phyloP scores from a whole-genome alignment of 495 filamentous ascomycete species.

The Neurospora sublineolata region DNA sequence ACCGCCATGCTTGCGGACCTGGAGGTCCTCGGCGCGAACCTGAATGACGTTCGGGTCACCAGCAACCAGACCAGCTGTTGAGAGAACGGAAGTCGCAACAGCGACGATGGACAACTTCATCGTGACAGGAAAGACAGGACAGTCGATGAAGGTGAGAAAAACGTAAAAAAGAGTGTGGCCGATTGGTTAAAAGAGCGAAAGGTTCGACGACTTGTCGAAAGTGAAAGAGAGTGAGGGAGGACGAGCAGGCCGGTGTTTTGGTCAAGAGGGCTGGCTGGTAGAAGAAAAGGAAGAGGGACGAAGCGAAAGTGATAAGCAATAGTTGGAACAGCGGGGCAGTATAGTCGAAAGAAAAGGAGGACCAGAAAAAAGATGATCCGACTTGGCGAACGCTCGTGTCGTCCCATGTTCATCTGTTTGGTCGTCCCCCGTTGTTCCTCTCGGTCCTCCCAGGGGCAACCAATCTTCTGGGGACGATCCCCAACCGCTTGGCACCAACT shows the following conservation, averaged over 20 bases:
- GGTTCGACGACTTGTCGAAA: background rate
- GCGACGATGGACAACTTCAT: slow-evolving; percentile 18
- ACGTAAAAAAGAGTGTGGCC: background rate
- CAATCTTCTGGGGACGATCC: background rate
- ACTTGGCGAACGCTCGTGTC: background rate
- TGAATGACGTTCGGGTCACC: slow-evolving; percentile 12
- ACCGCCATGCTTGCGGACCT: slow-evolving; percentile 25
- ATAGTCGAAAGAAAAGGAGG: slow-evolving; percentile 5
- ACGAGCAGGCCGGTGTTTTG: background rate
- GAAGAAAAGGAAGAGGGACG: background rate
- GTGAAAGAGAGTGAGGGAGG: slow-evolving; percentile 1
- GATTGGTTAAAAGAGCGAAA: background rate
- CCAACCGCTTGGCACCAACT: background rate
- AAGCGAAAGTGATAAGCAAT: background rate
- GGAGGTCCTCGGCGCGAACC: slow-evolving; percentile 13
- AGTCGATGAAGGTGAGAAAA: background rate
- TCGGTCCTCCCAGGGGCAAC: background rate
- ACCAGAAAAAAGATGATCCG: slow-evolving; percentile 1
- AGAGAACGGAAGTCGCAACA: slow-evolving; percentile 17
- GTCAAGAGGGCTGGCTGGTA: background rate
- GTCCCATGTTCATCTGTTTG: background rate
- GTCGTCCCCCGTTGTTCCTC: background rate
- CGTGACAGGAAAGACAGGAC: background rate
- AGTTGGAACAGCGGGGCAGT: slow-evolving; percentile 6
- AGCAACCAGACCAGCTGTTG: slow-evolving; percentile 13